Evolutionary conservation across 495 filamentous ascomycete genomes (phyloP).

Genomic region (Talaromyces ruber): DNA sequence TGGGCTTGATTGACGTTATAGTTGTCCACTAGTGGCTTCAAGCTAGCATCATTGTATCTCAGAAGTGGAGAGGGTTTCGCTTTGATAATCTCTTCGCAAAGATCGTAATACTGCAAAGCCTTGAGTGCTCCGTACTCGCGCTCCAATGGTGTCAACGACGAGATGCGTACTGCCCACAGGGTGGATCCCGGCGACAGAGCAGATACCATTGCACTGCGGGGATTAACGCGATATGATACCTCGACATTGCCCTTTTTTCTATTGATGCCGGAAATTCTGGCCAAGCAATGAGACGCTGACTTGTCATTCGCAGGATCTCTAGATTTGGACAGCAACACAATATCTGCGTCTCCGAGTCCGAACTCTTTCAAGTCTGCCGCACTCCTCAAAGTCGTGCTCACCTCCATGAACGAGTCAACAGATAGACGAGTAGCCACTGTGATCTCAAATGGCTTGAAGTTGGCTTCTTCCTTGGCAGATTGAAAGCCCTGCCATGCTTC

Average conservation of each 20-base stretch:
- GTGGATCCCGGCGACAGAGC: conserved; percentile 48
- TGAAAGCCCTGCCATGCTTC: conserved; percentile 96
- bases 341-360: conserved; percentile 72
- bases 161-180: conserved; percentile 70
- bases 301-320: conserved; percentile 53
- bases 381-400: conserved; percentile 67
- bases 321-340: conserved; percentile 72
- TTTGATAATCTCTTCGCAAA: conserved; percentile 81
- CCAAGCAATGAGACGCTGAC: conserved; percentile 69
- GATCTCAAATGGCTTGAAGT: conserved; percentile 68
- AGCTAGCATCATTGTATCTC: conserved; percentile 61
- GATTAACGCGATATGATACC: conserved; percentile 74
- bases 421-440: conserved; percentile 77
- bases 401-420: conserved; percentile 87
- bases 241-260: conserved; percentile 73
- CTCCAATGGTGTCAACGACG: conserved; percentile 84
- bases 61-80: conserved; percentile 85
- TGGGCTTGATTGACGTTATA: conserved; percentile 85
- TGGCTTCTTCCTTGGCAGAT: conserved; percentile 77
- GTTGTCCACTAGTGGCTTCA: conserved; percentile 57
- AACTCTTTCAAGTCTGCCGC: conserved; percentile 59
- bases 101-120: conserved; percentile 87
- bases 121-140: conserved; percentile 88
- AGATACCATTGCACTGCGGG: conserved; percentile 45
- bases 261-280: conserved; percentile 69